Evolutionary conservation across 768 basidiomycete species (phyloP).

Genomic region (Boletus coccyginus): DNA sequence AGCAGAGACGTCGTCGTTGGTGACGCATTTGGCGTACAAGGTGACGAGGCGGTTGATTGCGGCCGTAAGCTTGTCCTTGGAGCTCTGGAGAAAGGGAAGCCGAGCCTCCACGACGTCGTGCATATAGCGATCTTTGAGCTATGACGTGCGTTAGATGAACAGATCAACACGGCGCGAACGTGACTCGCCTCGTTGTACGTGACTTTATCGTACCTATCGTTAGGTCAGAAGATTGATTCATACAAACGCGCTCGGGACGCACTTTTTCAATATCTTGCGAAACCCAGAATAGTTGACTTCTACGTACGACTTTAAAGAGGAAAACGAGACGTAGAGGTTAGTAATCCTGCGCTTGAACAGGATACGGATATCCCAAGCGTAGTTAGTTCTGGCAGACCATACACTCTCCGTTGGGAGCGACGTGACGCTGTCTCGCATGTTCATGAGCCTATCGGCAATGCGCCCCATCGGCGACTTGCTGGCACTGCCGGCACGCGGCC

Average conservation of each 20-base stretch:
- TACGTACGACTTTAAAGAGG: slow-evolving; percentile 79
- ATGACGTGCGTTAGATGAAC: background rate
- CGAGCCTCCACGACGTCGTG: slow-evolving; percentile 65
- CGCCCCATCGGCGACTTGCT: slow-evolving; percentile 36
- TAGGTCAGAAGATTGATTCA: background rate
- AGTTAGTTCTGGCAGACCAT: slow-evolving; percentile 78
- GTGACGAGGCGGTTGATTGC: slow-evolving; percentile 58
- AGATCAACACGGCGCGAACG: background rate
- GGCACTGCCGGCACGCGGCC: slow-evolving; percentile 20
- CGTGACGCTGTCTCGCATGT: slow-evolving; percentile 51
- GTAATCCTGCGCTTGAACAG: slow-evolving; percentile 90
- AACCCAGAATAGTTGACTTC: slow-evolving; percentile 93
- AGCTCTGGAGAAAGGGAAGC: slow-evolving; percentile 61
- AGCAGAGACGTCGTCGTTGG: slow-evolving; percentile 59
- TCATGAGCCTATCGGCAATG: slow-evolving; percentile 49
- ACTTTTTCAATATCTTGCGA: slow-evolving; percentile 96
- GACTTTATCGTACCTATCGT: slow-evolving; percentile 91
- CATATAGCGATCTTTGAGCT: slow-evolving; percentile 80
- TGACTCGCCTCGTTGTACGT: slow-evolving; percentile 59
- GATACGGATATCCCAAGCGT: slow-evolving; percentile 79
- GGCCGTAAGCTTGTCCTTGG: slow-evolving; percentile 61
- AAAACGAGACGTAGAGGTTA: slow-evolving; percentile 71
- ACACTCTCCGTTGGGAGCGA: slow-evolving; percentile 49
- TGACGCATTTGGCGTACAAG: slow-evolving; percentile 84
- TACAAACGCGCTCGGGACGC: slow-evolving; percentile 20